phyloP scores from a whole-genome alignment of 768 basidiomycete species.

The Scleroderma bovista region DNA sequence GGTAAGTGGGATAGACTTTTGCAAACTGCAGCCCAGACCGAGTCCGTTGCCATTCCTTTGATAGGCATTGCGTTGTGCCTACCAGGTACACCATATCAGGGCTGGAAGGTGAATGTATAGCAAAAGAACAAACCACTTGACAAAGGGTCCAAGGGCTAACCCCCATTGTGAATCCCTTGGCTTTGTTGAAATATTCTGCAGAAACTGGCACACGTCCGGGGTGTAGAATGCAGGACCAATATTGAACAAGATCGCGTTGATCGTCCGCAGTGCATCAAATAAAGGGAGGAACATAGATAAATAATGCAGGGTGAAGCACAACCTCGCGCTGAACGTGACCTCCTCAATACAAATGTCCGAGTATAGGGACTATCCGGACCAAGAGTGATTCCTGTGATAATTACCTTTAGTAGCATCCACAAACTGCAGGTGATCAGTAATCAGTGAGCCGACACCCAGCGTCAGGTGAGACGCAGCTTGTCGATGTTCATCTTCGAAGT shows the following conservation, averaged over 20 bases:
- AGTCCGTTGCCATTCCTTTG: too few relatives aligned
- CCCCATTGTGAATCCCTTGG: slow-evolving; percentile 2
- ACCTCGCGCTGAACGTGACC: slow-evolving; percentile 6
- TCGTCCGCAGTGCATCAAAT: slow-evolving; percentile 13
- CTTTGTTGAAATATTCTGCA: slow-evolving; percentile 8
- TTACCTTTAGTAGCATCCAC: not conserved
- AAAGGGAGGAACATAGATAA: slow-evolving; percentile 12
- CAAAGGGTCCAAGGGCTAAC: slow-evolving; percentile 9
- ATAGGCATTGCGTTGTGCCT: too few relatives aligned
- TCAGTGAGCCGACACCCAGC: not conserved
- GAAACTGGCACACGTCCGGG: slow-evolving; percentile 9
- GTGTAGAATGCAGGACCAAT: slow-evolving; percentile 15
- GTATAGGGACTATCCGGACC: slow-evolving; percentile 10
- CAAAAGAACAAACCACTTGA: slow-evolving; percentile 11
- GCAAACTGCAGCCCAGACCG: too few relatives aligned
- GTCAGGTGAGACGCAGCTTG: not conserved
- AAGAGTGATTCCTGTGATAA: slow-evolving; percentile 8
- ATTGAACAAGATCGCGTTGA: slow-evolving; percentile 10
- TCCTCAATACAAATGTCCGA: slow-evolving; percentile 9
- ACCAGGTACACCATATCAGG: too few relatives aligned
- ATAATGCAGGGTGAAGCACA: slow-evolving; percentile 4
- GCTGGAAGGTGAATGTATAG: too few relatives aligned
- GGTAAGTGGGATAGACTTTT: too few relatives aligned
- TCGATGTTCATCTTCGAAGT: not conserved
- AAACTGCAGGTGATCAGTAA: slow-evolving; percentile 11